Evolutionary conservation across 768 basidiomycete genomes (phyloP).

Genomic region (Boletus pseudopeckii): DNA sequence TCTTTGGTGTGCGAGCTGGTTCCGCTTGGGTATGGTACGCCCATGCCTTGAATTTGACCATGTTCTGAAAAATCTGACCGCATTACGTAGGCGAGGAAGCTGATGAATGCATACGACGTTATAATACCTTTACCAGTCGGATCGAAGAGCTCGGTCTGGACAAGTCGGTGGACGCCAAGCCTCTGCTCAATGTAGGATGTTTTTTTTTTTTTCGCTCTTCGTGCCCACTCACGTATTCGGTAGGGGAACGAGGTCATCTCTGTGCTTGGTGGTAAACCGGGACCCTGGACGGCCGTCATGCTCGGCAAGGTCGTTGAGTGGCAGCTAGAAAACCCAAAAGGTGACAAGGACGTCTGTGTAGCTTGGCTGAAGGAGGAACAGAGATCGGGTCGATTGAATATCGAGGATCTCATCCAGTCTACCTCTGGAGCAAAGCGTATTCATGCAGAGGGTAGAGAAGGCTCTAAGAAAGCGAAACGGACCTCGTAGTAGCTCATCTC

Average conservation of each 20-base stretch:
- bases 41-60: not conserved
- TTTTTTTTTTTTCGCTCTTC: not conserved
- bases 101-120: conserved; percentile 48
- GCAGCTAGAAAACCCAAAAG: conserved; percentile 77
- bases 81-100: conserved; percentile 41
- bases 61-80: not conserved
- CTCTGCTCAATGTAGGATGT: conserved; percentile 74
- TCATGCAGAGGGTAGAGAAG: conserved; percentile 16
- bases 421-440: conserved; percentile 25
- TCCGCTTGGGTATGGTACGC: conserved; percentile 44
- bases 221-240: conserved; percentile 1
- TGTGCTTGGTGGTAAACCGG: conserved; percentile 56
- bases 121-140: conserved; percentile 60
- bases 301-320: conserved; percentile 72
- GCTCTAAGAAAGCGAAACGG: conserved; percentile 33
- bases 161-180: conserved; percentile 59
- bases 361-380: conserved; percentile 65
- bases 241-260: conserved; percentile 71
- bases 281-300: conserved; percentile 65
- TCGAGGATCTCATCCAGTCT: conserved; percentile 25
- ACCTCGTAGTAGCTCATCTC: not conserved
- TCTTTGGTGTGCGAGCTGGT: conserved; percentile 71
- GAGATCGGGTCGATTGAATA: conserved; percentile 41
- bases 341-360: conserved; percentile 62
- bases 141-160: conserved; percentile 63